Conservation (phyloP, 2,329 filamentous ascomycete genomes). For the Fusarium floridanum region DNA sequence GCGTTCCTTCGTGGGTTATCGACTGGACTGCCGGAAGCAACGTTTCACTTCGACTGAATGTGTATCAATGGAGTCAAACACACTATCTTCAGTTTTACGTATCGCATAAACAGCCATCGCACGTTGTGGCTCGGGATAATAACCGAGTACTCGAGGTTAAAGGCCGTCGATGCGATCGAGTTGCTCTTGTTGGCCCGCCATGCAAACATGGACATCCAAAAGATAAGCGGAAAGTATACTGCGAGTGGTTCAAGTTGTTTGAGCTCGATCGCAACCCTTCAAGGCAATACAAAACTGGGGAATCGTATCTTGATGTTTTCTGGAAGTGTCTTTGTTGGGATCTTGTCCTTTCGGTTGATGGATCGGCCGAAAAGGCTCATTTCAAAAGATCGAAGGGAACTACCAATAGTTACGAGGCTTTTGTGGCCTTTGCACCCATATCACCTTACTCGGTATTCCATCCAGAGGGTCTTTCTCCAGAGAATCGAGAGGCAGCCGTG, state of each 20-base stretch:
- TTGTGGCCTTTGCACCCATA: not conserved
- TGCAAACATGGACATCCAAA: not conserved
- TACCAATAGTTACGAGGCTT: not conserved
- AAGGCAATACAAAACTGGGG: not conserved
- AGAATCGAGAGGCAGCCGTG: not conserved
- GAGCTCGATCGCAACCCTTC: not conserved
- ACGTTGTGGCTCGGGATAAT: not conserved
- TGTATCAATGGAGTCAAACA: not conserved
- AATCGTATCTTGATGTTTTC: not conserved
- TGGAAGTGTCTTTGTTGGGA: not conserved
- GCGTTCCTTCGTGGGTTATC: not conserved
- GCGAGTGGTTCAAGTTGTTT: not conserved
- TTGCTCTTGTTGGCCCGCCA: not conserved
- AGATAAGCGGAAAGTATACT: not conserved
- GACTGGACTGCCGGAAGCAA: not conserved
- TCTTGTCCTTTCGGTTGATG: not conserved
- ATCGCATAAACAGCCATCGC: not conserved
- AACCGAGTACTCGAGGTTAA: not conserved
- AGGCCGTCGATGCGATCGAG: not conserved
- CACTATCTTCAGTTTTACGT: not conserved
- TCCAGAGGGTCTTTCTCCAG: not conserved
- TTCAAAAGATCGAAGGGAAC: not conserved
- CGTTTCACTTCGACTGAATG: not conserved
- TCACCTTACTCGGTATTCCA: not conserved
- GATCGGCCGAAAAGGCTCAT: not conserved